These are phyloP conservation scores for Yamadazyma endophytica DNA, from an alignment of 805 yeast genomes.

Conservation along the genomic window DNA sequence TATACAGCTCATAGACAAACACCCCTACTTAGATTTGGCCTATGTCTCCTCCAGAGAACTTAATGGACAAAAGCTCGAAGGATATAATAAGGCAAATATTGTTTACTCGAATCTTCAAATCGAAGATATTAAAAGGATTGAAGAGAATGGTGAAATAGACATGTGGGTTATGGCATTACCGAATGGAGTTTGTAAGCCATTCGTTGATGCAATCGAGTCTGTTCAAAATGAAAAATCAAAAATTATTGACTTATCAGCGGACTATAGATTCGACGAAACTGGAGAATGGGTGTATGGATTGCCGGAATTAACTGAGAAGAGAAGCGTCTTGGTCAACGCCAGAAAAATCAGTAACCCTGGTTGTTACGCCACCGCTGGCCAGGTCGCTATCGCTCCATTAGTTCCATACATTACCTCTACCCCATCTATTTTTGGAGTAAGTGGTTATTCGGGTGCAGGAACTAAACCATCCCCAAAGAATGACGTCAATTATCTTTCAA, in stretches of 20 bases:
- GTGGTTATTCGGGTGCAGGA: constrained; percentile 99
- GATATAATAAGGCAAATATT: constrained; percentile 78
- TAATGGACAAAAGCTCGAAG: constrained; percentile 78
- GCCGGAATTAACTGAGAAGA: constrained; percentile 83
- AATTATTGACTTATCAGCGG: constrained; percentile 91
- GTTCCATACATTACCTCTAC: constrained; percentile 60
- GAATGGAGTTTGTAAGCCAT: constrained; percentile 91
- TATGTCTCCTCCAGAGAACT: constrained; percentile 97
- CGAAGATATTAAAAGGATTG: constrained; percentile 80
- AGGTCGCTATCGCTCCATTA: constrained; percentile 81
- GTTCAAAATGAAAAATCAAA: constrained; percentile 65
- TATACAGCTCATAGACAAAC: constrained; percentile 79
- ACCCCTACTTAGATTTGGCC: constrained; percentile 80
- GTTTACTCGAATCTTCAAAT: constrained; percentile 80
- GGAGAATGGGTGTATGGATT: constrained; percentile 92
- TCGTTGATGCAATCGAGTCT: constrained; percentile 74
- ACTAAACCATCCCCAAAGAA: constrained; percentile 97
- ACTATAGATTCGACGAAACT: constrained; percentile 86
- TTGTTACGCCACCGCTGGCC: constrained; percentile 99
- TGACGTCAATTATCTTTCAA: constrained; percentile 65
- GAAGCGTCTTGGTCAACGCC: constrained; percentile 64
- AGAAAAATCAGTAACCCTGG: constrained; percentile 93
- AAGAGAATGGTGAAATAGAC: constrained; percentile 74
- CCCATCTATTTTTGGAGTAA: constrained; percentile 90
- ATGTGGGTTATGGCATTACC: constrained; percentile 99